Base-by-base conservation (phyloP, 208 protist genomes). In the Strigomonas galati region DNA sequence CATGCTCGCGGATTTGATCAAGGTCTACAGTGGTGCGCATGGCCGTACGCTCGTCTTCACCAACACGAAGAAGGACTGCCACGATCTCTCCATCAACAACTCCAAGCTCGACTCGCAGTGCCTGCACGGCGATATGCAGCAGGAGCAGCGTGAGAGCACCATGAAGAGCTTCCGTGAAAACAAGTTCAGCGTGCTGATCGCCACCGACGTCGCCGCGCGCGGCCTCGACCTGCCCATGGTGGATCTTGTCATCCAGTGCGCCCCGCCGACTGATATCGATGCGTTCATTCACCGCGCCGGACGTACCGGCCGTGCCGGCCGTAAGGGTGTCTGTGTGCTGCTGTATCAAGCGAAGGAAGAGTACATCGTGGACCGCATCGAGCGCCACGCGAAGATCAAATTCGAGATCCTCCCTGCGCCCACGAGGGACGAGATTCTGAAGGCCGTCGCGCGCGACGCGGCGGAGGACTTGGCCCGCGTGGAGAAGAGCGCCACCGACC, bases 201-300 rank as follows among this genome's bases (percentile, higher is more conserved):
- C 92, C 6, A 97, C 94, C 7, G 92, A 97, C 66, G 95, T 98
- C 37, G 92, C 92, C 14, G 91, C 91, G 9, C 85, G 94, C 62
- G 92, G 91, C 12, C 71, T 92, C 0, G 92, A 94, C 73, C 62
- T 97, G 40, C 85, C 85, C 4, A 92, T 92, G 85, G 88, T 97
- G 21, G 91, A 97, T 63, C 75, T 97, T 23, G 91, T 97, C 15
- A 94, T 97, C 52, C 86, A 97, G 65, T 93, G 85, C 49, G 85
- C 81, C 0, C 86, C 87, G 15, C 91, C 91, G 30, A 70, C 64
- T 21, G 89, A 97, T 54, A 92, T 94, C 54, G 97, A 99, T 65
- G 83, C 85, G 58, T 99, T 99, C 72, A 92, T 99, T 53, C 98
- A 99, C 82, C 85, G 98, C 37, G 90, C 90, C 40, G 98, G 98